Conservation (phyloP, 306 rosid species). For the Senna tora region DNA sequence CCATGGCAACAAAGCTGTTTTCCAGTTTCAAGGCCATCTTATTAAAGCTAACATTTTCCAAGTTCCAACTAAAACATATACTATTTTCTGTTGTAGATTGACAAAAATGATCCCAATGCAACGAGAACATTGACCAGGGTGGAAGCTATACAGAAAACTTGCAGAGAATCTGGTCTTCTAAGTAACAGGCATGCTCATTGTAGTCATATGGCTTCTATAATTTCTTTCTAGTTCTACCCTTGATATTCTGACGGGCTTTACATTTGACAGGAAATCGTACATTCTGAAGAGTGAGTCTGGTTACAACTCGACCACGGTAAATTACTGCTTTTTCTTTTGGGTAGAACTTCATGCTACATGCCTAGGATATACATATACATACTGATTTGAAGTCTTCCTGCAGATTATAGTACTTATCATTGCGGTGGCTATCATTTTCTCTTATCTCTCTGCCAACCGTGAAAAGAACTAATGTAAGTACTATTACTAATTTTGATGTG, state of each 20-base stretch:
- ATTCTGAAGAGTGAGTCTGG: slow-evolving; percentile 43
- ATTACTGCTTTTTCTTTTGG: background rate
- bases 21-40: slow-evolving; percentile 28
- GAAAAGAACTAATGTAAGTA: slow-evolving; percentile 58
- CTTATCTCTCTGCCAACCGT: slow-evolving; percentile 59
- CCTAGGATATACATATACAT: background rate
- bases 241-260: slow-evolving; percentile 40
- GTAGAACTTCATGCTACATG: slow-evolving; percentile 9
- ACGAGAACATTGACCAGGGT: slow-evolving; percentile 80
- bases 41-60: slow-evolving; percentile 18
- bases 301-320: slow-evolving; percentile 59
- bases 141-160: slow-evolving; percentile 70
- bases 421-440: slow-evolving; percentile 55
- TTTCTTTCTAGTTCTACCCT: slow-evolving; percentile 22
- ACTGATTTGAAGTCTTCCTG: slow-evolving; percentile 43
- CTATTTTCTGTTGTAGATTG: slow-evolving; percentile 60
- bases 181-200: slow-evolving; percentile 56
- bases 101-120: slow-evolving; percentile 84
- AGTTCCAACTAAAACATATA: slow-evolving; percentile 29
- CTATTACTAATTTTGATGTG: background rate
- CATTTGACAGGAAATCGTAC: slow-evolving; percentile 65
- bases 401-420: slow-evolving; percentile 64
- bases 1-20: slow-evolving; percentile 11
- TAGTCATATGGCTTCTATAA: slow-evolving; percentile 34
- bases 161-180: slow-evolving; percentile 80